These are phyloP conservation scores for Pulveroboletus sp. DNA, from an alignment of 768 basidiomycete species.

Conservation along the genomic window DNA sequence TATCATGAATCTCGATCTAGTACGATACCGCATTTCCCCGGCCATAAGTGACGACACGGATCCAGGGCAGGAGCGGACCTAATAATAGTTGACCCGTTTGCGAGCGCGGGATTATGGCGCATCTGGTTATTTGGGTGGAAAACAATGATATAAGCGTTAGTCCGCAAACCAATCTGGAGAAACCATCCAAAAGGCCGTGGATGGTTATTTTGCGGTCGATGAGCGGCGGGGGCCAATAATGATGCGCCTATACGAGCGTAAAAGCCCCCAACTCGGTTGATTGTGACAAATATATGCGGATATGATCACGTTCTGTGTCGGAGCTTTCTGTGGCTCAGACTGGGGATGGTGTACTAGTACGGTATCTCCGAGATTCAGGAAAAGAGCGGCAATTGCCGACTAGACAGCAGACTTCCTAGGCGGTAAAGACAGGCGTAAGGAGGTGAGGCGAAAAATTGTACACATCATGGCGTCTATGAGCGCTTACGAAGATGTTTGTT, in stretches of 20 bases:
- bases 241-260: neutral
- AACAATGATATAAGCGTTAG: neutral
- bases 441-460: too few relatives aligned
- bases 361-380: too few relatives aligned
- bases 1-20: slow-evolving; percentile 3
- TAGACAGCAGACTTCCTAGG: too few relatives aligned
- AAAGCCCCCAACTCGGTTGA: neutral
- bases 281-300: neutral
- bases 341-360: too few relatives aligned
- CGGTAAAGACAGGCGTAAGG: too few relatives aligned
- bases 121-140: neutral
- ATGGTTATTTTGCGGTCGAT: neutral
- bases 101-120: neutral
- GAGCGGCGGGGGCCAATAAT: neutral
- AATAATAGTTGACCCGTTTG: neutral
- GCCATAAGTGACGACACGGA: neutral
- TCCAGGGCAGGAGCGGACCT: neutral
- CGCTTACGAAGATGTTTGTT: too few relatives aligned
- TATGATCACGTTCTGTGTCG: neutral
- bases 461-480: too few relatives aligned
- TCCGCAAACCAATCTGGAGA: neutral
- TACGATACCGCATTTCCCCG: neutral
- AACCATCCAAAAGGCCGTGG: too few relatives aligned
- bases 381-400: too few relatives aligned
- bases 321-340: too few relatives aligned